A percentile compares a stretch with the other conserved stretches of the same genome.
Conservation (phyloP, 306 rosid genomes). For the Pyrus pyrifolia region DNA sequence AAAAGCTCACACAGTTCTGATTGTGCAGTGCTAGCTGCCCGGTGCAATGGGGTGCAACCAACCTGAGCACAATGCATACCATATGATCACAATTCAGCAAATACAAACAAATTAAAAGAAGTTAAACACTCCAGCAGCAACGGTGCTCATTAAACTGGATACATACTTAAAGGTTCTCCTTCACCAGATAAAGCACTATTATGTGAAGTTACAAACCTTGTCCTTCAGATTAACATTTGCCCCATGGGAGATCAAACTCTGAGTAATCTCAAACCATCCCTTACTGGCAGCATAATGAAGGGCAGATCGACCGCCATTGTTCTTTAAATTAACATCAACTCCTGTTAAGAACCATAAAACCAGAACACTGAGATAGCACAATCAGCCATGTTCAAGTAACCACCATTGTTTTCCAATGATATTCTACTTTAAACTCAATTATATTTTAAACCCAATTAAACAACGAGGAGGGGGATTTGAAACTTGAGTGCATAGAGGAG, state of each 20-base stretch:
- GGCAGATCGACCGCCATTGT: conserved; percentile 74
- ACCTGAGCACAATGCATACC: conserved; percentile 34
- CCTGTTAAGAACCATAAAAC: conserved; percentile 36
- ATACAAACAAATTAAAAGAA: background rate
- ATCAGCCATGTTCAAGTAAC: background rate
- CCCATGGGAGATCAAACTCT: conserved; percentile 56
- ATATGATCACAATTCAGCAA: background rate
- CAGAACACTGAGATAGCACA: background rate
- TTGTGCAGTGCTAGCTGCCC: conserved; percentile 88
- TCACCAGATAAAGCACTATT: background rate
- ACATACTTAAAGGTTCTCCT: no score
- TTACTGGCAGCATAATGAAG: conserved; percentile 95
- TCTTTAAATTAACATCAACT: conserved; percentile 71
- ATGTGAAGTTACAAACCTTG: conserved; percentile 49
- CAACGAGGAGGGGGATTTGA: background rate
- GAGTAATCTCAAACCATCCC: conserved; percentile 77
- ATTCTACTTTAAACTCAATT: background rate
- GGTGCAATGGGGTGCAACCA: conserved; percentile 91
- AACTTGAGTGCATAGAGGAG: background rate
- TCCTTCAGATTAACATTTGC: conserved; percentile 71
- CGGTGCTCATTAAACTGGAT: no score
- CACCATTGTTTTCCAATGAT: background rate
- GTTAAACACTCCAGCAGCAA: no score
- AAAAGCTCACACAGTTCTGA: conserved; percentile 74
- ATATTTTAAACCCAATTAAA: no score